phyloP scores from a whole-genome alignment of 169 alveolate genomes.

The Toxoplasma gondii region DNA sequence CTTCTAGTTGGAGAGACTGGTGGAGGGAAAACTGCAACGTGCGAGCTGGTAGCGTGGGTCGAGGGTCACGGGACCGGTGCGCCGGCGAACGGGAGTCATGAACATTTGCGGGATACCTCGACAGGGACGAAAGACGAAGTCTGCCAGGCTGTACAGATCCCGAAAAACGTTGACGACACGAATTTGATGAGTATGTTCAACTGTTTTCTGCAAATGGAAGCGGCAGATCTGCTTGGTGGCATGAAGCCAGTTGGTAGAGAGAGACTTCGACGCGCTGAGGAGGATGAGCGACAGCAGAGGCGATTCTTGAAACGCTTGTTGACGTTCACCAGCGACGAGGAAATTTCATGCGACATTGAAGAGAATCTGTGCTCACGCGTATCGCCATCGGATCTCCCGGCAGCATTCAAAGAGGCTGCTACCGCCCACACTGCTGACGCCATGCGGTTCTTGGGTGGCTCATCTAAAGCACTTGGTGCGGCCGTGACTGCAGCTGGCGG shows the following conservation, averaged over 20 bases:
- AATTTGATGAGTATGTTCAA: slow-evolving; percentile 50
- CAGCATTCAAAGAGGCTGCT: background rate
- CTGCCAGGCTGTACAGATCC: background rate
- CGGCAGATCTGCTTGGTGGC: slow-evolving; percentile 62
- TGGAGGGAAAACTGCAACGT: slow-evolving; percentile 98
- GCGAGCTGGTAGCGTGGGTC: slow-evolving; percentile 90
- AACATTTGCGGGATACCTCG: background rate
- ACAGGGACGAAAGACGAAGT: background rate
- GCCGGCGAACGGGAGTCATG: too few species aligned
- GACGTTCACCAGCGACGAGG: background rate
- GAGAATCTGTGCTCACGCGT: too few species aligned
- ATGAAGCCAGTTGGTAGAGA: slow-evolving; percentile 47
- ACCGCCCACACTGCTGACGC: background rate
- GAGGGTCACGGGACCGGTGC: slow-evolving; percentile 8
- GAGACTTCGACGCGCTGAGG: background rate
- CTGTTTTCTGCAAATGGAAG: slow-evolving; percentile 67
- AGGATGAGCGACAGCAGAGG: background rate
- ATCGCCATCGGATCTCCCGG: background rate
- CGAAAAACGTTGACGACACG: background rate
- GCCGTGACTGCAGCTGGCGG: slow-evolving; percentile 20
- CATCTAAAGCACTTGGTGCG: background rate
- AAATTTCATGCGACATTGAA: background rate
- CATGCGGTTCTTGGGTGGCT: background rate
- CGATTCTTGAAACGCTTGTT: background rate
- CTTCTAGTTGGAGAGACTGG: slow-evolving; percentile 99